A percentile compares a stretch with the other conserved stretches of the same genome.
Conservation (phyloP, 1,139 yeast species). For the Ogataea hybrid region DNA sequence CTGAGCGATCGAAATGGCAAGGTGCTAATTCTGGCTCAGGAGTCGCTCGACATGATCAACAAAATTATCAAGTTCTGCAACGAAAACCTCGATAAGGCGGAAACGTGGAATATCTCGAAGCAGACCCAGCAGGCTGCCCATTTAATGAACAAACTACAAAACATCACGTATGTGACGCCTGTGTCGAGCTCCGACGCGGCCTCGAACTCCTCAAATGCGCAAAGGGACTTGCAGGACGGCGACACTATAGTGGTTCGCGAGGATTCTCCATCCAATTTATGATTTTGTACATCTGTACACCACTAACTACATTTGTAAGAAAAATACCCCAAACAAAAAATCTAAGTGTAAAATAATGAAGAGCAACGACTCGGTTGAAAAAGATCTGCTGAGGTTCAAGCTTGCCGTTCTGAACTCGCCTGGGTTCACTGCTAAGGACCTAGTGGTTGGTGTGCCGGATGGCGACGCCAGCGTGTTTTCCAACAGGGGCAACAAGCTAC, state of each 20-base stretch:
- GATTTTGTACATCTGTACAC: conserved; percentile 1
- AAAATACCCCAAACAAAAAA: conserved; percentile 1
- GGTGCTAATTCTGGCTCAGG: conserved; percentile 80
- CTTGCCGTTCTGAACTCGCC: conserved; percentile 20
- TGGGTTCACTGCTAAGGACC: conserved; percentile 4
- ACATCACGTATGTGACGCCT: conserved; percentile 20
- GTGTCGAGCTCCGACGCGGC: conserved; percentile 2
- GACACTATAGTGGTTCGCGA: conserved; percentile 10
- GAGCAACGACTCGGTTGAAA: conserved; percentile 13
- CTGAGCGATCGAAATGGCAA: conserved; percentile 51
- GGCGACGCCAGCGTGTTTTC: conserved; percentile 26
- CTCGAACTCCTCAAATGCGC: not conserved
- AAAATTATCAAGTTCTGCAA: conserved; percentile 81
- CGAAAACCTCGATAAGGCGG: conserved; percentile 81
- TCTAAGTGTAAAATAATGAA: not conserved
- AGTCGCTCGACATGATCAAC: conserved; percentile 83
- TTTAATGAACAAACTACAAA: conserved; percentile 26
- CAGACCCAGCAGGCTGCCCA: conserved; percentile 28
- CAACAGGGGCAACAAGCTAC: conserved; percentile 62
- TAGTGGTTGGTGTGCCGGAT: conserved; percentile 13
- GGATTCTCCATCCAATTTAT: not conserved
- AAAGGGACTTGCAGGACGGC: not conserved
- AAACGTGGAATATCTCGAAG: conserved; percentile 54
- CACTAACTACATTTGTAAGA: not conserved
- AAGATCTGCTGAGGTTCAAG: conserved; percentile 25